Percentiles rank a stretch among this genome's conserved stretches.
Conservation (phyloP, 2,329 filamentous ascomycete species). For the Nemania sp. region DNA sequence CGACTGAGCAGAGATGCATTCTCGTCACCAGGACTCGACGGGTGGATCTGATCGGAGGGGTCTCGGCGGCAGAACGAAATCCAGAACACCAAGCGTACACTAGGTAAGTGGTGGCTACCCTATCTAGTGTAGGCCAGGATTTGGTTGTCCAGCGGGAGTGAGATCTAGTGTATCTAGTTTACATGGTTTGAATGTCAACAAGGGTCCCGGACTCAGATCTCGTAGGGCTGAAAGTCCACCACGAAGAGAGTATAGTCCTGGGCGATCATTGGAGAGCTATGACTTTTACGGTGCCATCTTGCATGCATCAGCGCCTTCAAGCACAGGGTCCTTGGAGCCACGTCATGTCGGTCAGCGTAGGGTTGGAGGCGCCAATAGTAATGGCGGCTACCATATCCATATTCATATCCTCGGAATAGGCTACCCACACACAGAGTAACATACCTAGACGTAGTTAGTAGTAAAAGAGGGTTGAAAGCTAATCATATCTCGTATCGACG, state of each 20-base stretch:
- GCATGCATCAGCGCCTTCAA: slow-evolving; percentile 24
- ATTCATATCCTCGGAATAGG: slow-evolving; percentile 7
- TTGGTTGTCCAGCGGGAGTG: slow-evolving; percentile 12
- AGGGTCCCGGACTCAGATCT: slow-evolving; percentile 26
- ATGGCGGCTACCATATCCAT: background rate
- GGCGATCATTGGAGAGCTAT: slow-evolving; percentile 24
- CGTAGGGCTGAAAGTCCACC: slow-evolving; percentile 30
- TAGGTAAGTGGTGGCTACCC: no score
- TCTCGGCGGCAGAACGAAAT: background rate
- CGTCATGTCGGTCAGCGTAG: slow-evolving; percentile 23
- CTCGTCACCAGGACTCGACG: background rate
- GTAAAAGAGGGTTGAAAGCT: slow-evolving; percentile 9
- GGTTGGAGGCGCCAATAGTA: slow-evolving; percentile 18
- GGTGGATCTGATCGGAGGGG: slow-evolving; percentile 1
- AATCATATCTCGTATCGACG: slow-evolving; percentile 17
- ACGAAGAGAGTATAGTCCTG: slow-evolving; percentile 16
- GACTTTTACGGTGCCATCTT: slow-evolving; percentile 16
- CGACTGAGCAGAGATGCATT: no score
- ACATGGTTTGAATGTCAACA: slow-evolving; percentile 20
- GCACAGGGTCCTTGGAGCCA: slow-evolving; percentile 22
- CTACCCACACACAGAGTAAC: slow-evolving; percentile 3
- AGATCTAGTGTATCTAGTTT: slow-evolving; percentile 26
- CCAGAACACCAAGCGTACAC: background rate
- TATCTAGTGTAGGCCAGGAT: no score
- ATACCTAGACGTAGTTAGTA: background rate